Conservation (phyloP, 2,329 filamentous ascomycete species). For the Trichoderma cornu-damae region DNA sequence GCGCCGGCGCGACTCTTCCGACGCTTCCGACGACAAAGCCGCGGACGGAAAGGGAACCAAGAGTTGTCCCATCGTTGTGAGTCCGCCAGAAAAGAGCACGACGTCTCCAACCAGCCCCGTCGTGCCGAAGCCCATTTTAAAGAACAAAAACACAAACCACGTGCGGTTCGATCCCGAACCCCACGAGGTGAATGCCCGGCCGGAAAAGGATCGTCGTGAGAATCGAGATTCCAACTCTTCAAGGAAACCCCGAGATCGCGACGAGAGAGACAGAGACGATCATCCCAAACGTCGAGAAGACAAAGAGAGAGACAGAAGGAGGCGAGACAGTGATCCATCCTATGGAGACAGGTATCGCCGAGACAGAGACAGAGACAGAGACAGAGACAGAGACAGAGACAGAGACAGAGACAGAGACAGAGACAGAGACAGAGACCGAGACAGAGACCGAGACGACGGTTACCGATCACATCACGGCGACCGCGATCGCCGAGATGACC, state of each 20-base stretch:
- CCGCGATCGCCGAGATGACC: conserved; percentile 36
- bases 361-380: not conserved
- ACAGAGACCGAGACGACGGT: not conserved
- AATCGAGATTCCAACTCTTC: conserved; percentile 22
- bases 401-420: conserved; percentile 27
- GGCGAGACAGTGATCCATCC: conserved; percentile 25
- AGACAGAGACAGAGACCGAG: conserved; percentile 27
- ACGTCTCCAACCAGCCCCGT: conserved; percentile 35
- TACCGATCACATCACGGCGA: conserved; percentile 32
- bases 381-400: conserved; percentile 32
- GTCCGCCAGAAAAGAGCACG: conserved; percentile 32
- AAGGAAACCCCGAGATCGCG: conserved; percentile 27
- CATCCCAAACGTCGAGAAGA: conserved; percentile 1
- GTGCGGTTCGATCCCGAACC: conserved; percentile 50
- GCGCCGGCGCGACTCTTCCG: conserved; percentile 31
- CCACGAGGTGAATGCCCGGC: conserved; percentile 37
- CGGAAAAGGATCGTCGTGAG: conserved; percentile 33
- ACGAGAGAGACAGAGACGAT: conserved; percentile 25
- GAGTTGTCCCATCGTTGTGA: conserved; percentile 36
- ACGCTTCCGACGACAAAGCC: conserved; percentile 32
- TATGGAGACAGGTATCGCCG: conserved; percentile 8
- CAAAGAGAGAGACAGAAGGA: conserved; percentile 5
- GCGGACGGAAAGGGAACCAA: conserved; percentile 29
- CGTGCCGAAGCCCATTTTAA: conserved; percentile 54
- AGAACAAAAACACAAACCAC: conserved; percentile 55